phyloP scores from a whole-genome alignment of 352 stramenopile species.

The Elongisporangium undulatum region DNA sequence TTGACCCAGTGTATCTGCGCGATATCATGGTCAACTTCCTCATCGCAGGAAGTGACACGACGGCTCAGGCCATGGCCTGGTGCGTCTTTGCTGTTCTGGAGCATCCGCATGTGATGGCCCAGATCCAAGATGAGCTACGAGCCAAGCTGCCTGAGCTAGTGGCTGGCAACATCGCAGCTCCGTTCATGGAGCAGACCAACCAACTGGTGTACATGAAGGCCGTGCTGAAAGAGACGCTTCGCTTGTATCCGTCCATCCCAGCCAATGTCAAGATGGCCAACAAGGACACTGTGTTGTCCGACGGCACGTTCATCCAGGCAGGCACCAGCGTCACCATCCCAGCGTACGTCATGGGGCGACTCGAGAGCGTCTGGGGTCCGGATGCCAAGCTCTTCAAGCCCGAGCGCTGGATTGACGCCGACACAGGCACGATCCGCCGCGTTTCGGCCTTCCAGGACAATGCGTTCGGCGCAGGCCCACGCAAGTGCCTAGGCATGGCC shows the following conservation, averaged over 20 bases:
- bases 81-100: conserved; percentile 51
- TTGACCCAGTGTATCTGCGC: conserved; percentile 37
- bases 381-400: conserved; percentile 39
- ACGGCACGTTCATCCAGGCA: conserved; percentile 46
- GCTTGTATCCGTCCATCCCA: conserved; percentile 23
- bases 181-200: conserved; percentile 8
- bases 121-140: conserved; percentile 40
- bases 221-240: conserved; percentile 10
- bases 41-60: conserved; percentile 77
- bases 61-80: conserved; percentile 66
- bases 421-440: conserved; percentile 1
- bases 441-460: conserved; percentile 43
- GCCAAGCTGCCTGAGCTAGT: conserved; percentile 22
- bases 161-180: neutral
- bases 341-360: conserved; percentile 34
- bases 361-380: conserved; percentile 38
- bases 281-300: conserved; percentile 38
- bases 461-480: conserved; percentile 24
- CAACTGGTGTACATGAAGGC: conserved; percentile 18
- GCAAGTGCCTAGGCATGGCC: conserved; percentile 28
- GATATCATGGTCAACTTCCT: conserved; percentile 83
- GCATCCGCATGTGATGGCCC: conserved; percentile 41
- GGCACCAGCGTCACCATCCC: conserved; percentile 28
- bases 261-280: conserved; percentile 44
- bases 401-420: conserved; percentile 35